Percentiles rank a stretch among this genome's conserved stretches.
Conservation (phyloP, 2,329 filamentous ascomycete genomes). For the Clarireedia hainanense region DNA sequence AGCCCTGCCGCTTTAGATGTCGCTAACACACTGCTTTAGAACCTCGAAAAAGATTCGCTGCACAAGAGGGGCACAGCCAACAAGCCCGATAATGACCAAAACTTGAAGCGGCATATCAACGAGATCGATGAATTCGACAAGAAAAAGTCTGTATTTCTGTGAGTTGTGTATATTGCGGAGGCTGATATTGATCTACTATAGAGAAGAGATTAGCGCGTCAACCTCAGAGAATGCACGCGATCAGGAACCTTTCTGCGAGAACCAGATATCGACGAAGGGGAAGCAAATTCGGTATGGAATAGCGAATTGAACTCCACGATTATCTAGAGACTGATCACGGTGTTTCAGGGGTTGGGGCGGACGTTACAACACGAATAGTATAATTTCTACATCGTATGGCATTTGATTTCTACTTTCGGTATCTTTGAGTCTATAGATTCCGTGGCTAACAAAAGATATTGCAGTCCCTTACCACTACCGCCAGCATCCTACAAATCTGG, state of each 20-base stretch:
- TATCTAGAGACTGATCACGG: not conserved
- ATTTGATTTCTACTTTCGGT: not conserved
- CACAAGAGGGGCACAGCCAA: not conserved
- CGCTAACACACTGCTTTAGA: slow-evolving; percentile 4
- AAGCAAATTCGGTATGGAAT: slow-evolving; percentile 3
- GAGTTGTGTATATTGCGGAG: not conserved
- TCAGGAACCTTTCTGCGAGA: not conserved
- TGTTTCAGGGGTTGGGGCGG: not conserved
- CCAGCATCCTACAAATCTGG: too few species aligned
- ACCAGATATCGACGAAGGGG: not conserved
- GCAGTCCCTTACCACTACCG: too few species aligned
- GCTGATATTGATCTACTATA: not conserved
- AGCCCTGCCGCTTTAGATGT: slow-evolving; percentile 3
- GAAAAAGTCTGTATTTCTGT: not conserved
- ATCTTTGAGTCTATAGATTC: too few species aligned
- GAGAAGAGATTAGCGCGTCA: not conserved
- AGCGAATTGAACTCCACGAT: not conserved
- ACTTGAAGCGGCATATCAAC: not conserved
- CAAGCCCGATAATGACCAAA: not conserved
- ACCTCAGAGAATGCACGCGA: slow-evolving; percentile 1
- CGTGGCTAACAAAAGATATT: too few species aligned
- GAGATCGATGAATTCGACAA: not conserved
- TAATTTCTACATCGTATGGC: not conserved
- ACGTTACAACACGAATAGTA: not conserved
- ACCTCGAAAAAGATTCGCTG: slow-evolving; percentile 6